Evolutionary conservation across 106 monocot genomes (phyloP).

Genomic region (Apostasia shenzhenica): DNA sequence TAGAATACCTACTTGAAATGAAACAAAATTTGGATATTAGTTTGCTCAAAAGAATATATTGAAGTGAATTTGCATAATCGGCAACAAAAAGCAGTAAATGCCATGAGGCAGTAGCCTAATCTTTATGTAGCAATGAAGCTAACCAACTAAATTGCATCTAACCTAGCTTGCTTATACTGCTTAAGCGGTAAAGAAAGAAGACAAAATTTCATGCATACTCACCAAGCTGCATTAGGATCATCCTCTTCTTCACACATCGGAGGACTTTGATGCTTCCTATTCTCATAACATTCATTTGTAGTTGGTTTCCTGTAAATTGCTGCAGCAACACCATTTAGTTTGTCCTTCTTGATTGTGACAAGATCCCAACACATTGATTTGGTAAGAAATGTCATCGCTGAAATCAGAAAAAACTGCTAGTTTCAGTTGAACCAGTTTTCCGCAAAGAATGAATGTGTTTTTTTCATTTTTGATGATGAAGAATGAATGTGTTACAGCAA

Average conservation of each 20-base stretch:
- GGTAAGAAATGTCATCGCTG: slow-evolving; percentile 82
- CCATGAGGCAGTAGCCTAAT: too few relatives aligned
- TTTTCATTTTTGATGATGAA: neutral
- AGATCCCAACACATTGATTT: slow-evolving; percentile 93
- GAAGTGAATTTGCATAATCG: too few relatives aligned
- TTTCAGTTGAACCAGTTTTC: neutral
- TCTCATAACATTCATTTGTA: slow-evolving; percentile 75
- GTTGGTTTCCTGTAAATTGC: slow-evolving; percentile 80
- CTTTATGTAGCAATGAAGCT: too few relatives aligned
- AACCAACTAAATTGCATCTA: too few relatives aligned
- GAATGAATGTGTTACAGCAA: neutral
- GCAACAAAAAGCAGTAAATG: too few relatives aligned
- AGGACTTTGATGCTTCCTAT: slow-evolving; percentile 46
- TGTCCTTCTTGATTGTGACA: slow-evolving; percentile 70
- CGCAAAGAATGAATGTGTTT: neutral
- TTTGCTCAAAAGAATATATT: too few relatives aligned
- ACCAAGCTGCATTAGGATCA: slow-evolving; percentile 89
- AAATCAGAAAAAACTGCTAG: slow-evolving; percentile 10
- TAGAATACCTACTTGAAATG: too few relatives aligned
- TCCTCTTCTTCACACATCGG: slow-evolving; percentile 83
- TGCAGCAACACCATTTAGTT: slow-evolving; percentile 63
- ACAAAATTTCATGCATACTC: slow-evolving; percentile 4
- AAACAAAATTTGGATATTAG: too few relatives aligned
- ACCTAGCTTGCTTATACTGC: too few relatives aligned
- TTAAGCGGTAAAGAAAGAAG: too few relatives aligned